These are phyloP conservation scores for Leccinum variicolor DNA, from an alignment of 768 basidiomycete species.

Conservation along the genomic window DNA sequence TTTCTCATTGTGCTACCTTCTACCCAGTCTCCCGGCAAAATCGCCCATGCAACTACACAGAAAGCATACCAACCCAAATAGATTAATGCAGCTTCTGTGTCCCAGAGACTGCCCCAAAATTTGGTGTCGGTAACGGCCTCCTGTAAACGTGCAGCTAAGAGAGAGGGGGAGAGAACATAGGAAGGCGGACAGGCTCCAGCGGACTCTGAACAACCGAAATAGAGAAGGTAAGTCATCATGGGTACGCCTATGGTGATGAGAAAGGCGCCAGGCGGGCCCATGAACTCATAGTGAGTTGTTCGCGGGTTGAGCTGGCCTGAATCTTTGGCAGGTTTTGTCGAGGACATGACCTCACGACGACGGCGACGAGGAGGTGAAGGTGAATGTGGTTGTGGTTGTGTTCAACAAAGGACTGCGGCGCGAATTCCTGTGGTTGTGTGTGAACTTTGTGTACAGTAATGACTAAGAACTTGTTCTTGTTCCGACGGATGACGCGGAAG, in stretches of 20 bases:
- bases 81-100: conserved; percentile 67
- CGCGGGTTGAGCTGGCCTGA: conserved; percentile 56
- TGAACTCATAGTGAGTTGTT: conserved; percentile 75
- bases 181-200: conserved; percentile 68
- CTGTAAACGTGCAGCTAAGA: conserved; percentile 37
- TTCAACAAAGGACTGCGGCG: neutral
- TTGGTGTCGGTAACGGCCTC: conserved; percentile 42
- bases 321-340: conserved; percentile 17
- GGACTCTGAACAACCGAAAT: conserved; percentile 71
- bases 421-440: neutral
- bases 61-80: conserved; percentile 94
- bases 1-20: conserved; percentile 70
- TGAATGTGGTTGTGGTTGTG: neutral
- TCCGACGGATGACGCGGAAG: neutral
- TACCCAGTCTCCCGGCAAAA: conserved; percentile 73
- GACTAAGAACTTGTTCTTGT: neutral
- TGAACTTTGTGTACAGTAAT: neutral
- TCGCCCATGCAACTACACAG: conserved; percentile 73
- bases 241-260: conserved; percentile 72
- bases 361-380: neutral
- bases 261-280: conserved; percentile 76
- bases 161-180: conserved; percentile 33
- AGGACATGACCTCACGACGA: conserved; percentile 14
- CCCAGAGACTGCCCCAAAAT: conserved; percentile 82
- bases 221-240: conserved; percentile 66